Conservation (phyloP, 2,329 filamentous ascomycete genomes). For the Tolypocladium capitatum region DNA sequence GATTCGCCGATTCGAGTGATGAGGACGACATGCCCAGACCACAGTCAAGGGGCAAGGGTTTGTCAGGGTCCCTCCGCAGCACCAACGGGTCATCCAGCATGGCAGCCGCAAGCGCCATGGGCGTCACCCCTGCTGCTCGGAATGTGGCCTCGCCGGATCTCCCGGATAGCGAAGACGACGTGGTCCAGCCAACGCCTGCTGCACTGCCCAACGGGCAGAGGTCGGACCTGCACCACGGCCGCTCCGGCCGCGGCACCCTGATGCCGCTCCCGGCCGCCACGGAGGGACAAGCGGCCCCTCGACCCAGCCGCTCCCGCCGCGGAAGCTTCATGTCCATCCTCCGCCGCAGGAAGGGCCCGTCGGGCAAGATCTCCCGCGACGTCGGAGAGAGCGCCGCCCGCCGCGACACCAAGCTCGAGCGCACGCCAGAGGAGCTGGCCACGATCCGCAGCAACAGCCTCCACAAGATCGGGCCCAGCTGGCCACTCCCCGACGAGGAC, state of each 20-base stretch:
- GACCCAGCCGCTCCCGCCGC: conserved; percentile 14
- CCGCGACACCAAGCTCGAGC: conserved; percentile 48
- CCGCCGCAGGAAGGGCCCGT: conserved; percentile 44
- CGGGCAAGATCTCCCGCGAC: conserved; percentile 41
- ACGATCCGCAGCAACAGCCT: conserved; percentile 25
- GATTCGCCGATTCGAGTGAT: conserved; percentile 34
- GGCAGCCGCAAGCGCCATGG: conserved; percentile 24
- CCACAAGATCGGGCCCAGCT: conserved; percentile 17
- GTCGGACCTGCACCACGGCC: conserved; percentile 23
- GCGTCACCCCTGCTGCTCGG: conserved; percentile 22
- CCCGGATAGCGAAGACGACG: conserved; percentile 44
- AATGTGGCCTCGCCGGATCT: conserved; percentile 40
- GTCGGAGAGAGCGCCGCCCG: conserved; percentile 44
- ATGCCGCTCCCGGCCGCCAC: conserved; percentile 10
- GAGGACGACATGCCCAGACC: conserved; percentile 8
- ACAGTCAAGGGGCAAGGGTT: conserved; percentile 16
- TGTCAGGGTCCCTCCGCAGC: conserved; percentile 19
- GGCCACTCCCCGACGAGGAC: conserved; percentile 19
- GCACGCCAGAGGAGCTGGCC: conserved; percentile 39
- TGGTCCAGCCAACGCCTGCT: conserved; percentile 8
- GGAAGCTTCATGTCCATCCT: conserved; percentile 46
- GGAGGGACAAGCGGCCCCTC: neutral
- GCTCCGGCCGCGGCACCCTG: conserved; percentile 27
- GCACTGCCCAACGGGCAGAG: conserved; percentile 5
- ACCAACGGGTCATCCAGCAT: conserved; percentile 13